Percentiles rank a stretch among this genome's conserved stretches.
Evolutionary conservation across 176 grass and related monocot species (phyloP).

Genomic region (Cenchrus americanus): DNA sequence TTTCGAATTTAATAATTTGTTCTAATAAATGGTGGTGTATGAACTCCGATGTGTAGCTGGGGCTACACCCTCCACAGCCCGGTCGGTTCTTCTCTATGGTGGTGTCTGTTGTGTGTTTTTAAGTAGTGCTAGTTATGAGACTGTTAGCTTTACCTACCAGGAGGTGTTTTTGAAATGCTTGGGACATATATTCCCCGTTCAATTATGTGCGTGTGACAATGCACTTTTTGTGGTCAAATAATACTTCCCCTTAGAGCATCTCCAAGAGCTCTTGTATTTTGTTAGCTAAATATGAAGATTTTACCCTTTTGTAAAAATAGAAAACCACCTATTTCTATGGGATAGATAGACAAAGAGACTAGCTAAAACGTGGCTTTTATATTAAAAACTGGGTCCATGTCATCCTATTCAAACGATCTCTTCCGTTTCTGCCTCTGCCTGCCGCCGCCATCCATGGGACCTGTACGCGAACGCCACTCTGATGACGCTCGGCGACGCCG

Average conservation of each 20-base stretch:
- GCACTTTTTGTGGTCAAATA: neutral
- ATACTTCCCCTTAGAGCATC: neutral
- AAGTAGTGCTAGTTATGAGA: neutral
- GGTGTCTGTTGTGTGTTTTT: neutral
- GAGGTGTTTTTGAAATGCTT: neutral
- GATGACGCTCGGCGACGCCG: too few relatives aligned
- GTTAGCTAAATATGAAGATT: too few relatives aligned
- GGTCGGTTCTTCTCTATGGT: slow-evolving; percentile 5
- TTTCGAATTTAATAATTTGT: slow-evolving; percentile 33
- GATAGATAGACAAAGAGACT: too few relatives aligned
- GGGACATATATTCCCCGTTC: neutral
- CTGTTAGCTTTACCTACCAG: neutral
- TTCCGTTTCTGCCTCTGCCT: too few relatives aligned
- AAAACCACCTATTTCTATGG: too few relatives aligned
- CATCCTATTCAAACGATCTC: too few relatives aligned
- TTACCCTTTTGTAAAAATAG: too few relatives aligned
- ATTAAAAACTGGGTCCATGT: too few relatives aligned
- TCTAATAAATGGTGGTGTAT: slow-evolving; percentile 43
- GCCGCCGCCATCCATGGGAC: too few relatives aligned
- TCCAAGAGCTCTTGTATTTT: too few relatives aligned
- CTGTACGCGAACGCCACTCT: too few relatives aligned
- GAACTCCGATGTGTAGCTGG: neutral
- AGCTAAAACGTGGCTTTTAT: too few relatives aligned
- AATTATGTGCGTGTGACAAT: neutral
- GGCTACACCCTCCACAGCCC: neutral